phyloP scores from a whole-genome alignment of 495 filamentous ascomycete genomes.

The Annulohypoxylon stygium region DNA sequence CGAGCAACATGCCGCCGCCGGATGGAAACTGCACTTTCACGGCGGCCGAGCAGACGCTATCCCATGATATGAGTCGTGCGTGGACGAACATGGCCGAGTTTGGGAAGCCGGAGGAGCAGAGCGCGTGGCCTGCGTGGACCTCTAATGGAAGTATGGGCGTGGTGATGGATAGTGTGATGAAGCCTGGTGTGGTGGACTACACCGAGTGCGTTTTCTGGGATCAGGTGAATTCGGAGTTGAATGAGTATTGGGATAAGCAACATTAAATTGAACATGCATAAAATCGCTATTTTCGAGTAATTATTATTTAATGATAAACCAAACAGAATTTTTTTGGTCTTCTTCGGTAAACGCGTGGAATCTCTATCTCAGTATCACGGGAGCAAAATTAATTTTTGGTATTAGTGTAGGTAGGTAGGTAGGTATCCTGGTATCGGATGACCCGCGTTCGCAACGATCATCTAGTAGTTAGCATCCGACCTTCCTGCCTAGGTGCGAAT shows the following conservation, averaged over 20 bases:
- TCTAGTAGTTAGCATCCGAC: too few species aligned
- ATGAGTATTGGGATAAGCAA: slow-evolving; percentile 30
- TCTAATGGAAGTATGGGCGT: slow-evolving; percentile 46
- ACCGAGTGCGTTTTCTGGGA: slow-evolving; percentile 53
- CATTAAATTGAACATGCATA: background rate
- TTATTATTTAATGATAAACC: background rate
- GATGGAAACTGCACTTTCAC: slow-evolving; percentile 53
- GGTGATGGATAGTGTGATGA: slow-evolving; percentile 47
- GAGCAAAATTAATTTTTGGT: too few species aligned
- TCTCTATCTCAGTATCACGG: background rate
- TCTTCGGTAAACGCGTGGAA: background rate
- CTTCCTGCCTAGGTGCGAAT: background rate
- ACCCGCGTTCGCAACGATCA: too few species aligned
- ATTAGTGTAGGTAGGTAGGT: too few species aligned
- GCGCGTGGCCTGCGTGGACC: slow-evolving; percentile 50
- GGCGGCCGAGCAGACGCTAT: slow-evolving; percentile 47
- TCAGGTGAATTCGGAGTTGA: slow-evolving; percentile 41
- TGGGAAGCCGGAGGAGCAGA: slow-evolving; percentile 44
- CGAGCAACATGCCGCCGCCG: slow-evolving; percentile 44
- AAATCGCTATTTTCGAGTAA: background rate
- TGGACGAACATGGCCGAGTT: slow-evolving; percentile 58
- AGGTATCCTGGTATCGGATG: too few species aligned
- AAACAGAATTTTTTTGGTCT: background rate
- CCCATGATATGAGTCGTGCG: slow-evolving; percentile 51
- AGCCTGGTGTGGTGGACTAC: slow-evolving; percentile 50